These are phyloP conservation scores for Fusarium solani-melongenae DNA, from an alignment of 2,329 filamentous ascomycete species.

Conservation along the genomic window DNA sequence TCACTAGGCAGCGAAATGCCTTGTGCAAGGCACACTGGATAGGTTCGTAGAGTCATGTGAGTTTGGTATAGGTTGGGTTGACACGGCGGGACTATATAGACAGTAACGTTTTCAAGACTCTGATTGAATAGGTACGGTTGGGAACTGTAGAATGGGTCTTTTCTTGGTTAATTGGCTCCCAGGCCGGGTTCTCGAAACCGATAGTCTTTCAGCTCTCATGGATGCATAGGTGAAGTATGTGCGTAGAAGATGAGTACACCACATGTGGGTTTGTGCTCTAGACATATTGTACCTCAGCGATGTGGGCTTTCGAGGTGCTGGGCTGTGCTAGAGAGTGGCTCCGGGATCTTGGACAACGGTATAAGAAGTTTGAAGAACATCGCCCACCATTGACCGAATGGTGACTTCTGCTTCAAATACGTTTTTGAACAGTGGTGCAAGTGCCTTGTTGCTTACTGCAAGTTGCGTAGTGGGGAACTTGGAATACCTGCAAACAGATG, in stretches of 20 bases:
- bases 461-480: background rate
- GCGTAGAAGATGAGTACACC: background rate
- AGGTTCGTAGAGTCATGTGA: background rate
- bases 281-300: background rate
- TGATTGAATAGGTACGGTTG: background rate
- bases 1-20: background rate
- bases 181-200: background rate
- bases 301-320: background rate
- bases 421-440: background rate
- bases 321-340: background rate
- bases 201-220: background rate
- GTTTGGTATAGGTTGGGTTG: background rate
- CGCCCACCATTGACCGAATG: background rate
- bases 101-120: background rate
- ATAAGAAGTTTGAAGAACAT: background rate
- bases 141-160: conserved; percentile 6
- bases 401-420: background rate
- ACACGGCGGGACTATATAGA: background rate
- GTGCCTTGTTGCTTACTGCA: background rate
- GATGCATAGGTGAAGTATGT: background rate
- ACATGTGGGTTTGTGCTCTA: background rate
- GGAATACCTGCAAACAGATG: background rate
- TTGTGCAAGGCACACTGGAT: background rate
- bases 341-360: background rate
- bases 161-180: background rate